Evolutionary conservation across 257 asterid genomes (phyloP).

Genomic region (Nicotiana knightiana): DNA sequence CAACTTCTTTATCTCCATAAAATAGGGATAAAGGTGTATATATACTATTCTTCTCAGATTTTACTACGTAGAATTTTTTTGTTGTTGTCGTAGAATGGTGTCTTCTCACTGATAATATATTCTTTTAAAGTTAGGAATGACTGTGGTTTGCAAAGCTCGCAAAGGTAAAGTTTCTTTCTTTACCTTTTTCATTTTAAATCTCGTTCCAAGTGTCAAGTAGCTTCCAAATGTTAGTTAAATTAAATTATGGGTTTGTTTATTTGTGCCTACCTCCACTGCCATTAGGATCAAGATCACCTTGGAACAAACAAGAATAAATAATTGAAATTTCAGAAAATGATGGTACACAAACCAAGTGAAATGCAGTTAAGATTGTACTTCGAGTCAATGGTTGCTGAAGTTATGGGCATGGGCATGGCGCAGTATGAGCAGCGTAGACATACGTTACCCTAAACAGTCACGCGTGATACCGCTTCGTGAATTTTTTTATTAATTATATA

Average conservation of each 20-base stretch:
- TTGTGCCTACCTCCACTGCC: neutral
- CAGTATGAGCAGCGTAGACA: too few species aligned
- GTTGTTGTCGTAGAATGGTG: too few species aligned
- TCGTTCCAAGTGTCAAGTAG: neutral
- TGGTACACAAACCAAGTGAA: neutral
- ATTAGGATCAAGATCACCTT: neutral
- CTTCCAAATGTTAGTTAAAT: neutral
- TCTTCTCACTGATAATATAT: too few species aligned
- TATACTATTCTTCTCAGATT: too few species aligned
- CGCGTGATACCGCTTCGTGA: too few species aligned
- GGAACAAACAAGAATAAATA: neutral
- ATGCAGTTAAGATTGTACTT: neutral
- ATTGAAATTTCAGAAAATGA: neutral
- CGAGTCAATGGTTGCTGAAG: neutral
- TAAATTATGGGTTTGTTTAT: neutral
- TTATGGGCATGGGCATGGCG: neutral
- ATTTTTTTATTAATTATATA: too few species aligned
- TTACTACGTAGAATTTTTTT: too few species aligned
- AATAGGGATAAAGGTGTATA: too few species aligned
- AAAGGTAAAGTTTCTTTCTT: neutral
- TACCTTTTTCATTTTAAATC: neutral
- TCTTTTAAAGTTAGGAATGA: too few species aligned
- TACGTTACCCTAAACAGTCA: fast-evolving
- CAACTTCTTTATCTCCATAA: too few species aligned
- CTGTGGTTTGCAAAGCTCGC: neutral